Evolutionary conservation across 495 filamentous ascomycete genomes (phyloP).

Genomic region (Trypethelium eluteriae): DNA sequence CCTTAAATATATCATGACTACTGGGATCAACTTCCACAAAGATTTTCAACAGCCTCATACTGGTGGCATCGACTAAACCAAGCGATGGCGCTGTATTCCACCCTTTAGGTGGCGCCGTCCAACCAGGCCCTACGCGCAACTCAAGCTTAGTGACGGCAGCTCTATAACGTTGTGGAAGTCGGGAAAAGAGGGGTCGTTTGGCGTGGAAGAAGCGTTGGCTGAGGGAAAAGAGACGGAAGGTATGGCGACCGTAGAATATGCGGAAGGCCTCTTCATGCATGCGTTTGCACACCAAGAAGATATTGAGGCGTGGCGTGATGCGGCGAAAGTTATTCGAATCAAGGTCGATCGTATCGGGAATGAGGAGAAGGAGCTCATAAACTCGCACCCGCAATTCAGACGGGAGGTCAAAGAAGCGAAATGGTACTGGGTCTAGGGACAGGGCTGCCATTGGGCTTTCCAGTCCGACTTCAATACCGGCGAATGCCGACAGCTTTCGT

Average conservation of each 20-base stretch:
- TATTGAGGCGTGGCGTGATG: slow-evolving; percentile 47
- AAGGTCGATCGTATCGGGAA: slow-evolving; percentile 57
- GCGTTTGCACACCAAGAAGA: slow-evolving; percentile 56
- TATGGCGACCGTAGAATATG: slow-evolving; percentile 67
- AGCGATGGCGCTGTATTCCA: slow-evolving; percentile 63
- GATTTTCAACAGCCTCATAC: slow-evolving; percentile 57
- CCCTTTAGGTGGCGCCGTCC: slow-evolving; percentile 62
- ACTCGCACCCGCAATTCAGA: slow-evolving; percentile 67
- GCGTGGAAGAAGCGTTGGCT: slow-evolving; percentile 60
- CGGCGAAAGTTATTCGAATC: slow-evolving; percentile 57
- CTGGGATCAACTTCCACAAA: slow-evolving; percentile 71
- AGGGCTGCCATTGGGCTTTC: slow-evolving; percentile 19
- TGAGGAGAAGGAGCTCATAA: slow-evolving; percentile 54
- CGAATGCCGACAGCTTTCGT: not conserved
- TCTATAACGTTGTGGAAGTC: slow-evolving; percentile 59
- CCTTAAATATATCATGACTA: slow-evolving; percentile 61
- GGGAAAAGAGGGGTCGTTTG: slow-evolving; percentile 55
- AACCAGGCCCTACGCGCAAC: slow-evolving; percentile 72
- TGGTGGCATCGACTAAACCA: slow-evolving; percentile 56
- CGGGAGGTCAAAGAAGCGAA: slow-evolving; percentile 71
- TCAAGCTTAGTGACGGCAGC: slow-evolving; percentile 60
- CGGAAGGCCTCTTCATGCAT: slow-evolving; percentile 65
- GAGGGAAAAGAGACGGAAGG: slow-evolving; percentile 69
- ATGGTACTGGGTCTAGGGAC: slow-evolving; percentile 35
- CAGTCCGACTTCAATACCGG: slow-evolving; percentile 1